These are phyloP conservation scores for Litchi chinensis DNA, from an alignment of 345 rosid genomes.

Conservation along the genomic window DNA sequence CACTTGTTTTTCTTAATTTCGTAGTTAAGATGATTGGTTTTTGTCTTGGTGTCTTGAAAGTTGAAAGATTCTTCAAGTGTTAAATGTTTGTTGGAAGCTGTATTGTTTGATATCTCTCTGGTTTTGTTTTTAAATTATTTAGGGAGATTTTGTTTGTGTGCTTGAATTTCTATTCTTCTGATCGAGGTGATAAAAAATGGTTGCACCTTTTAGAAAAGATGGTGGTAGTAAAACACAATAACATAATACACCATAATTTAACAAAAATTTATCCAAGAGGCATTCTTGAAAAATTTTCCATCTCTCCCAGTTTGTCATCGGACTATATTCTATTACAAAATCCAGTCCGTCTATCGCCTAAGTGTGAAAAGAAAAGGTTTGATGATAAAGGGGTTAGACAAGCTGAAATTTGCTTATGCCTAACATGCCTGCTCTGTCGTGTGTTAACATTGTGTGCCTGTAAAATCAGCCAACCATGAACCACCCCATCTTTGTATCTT, in stretches of 20 bases:
- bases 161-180: neutral
- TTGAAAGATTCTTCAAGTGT: neutral
- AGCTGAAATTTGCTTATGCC: neutral
- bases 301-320: neutral
- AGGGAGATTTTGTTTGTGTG: neutral
- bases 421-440: neutral
- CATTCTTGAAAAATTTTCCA: too few species aligned
- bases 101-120: neutral
- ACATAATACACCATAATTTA: neutral
- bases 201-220: neutral
- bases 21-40: conserved; percentile 1
- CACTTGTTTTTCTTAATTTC: neutral
- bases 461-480: neutral
- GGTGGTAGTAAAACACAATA: neutral
- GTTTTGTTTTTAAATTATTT: neutral
- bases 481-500: neutral
- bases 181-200: neutral
- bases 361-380: neutral
- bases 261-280: neutral
- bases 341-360: neutral
- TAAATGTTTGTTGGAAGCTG: neutral
- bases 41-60: neutral
- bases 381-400: neutral
- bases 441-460: neutral
- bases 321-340: neutral